Evolutionary conservation across 768 basidiomycete genomes (phyloP), one percentile per base, ranked within the genome.

Genomic region (Galerina sulciceps): DNA sequence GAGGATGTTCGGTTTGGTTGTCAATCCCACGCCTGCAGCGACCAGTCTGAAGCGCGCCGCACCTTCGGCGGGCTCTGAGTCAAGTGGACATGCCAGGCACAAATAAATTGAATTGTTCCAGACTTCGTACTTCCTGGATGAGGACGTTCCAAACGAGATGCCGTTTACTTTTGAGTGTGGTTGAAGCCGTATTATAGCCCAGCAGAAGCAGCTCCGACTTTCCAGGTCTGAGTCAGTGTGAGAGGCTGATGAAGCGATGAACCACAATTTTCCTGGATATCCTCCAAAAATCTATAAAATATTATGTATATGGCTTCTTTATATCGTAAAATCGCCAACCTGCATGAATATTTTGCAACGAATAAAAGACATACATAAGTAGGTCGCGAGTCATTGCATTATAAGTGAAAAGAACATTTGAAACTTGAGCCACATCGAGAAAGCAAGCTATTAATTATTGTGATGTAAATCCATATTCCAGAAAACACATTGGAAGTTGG

Each of bases 401-500:
- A 3, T 31, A 31, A 31, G 26, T 31, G 8, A 31, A 31, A 31
- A 31, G 26, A 4, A 1, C n/a, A n/a, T n/a, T n/a, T 31, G 5
- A 2, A 31, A 31, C 26, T 31, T 31, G 26, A 31, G 8, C 26
- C 26, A 4, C 2, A 2, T 31, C 26, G 26, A 31, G 8, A 31
- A 31, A 4, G 8, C 42, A 59, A 57, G 47, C 31, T 54, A 65
- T 51, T 57, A 38, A 53, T 54, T 61, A 62, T 48, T 59, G 55
- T 26, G 55, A 55, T 63, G 58, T 15, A 50, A 41, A 59, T 40
- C 51, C 40, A 36, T 47, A 46, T 48, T 53, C 53, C 56, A 40
- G 36, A 26, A 36, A 45, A 48, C 26, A 43, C 10, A 42, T 43
- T 34, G 40, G 49, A 58, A 51, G 54, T 40, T 54, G 48, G 45